Conservation (phyloP, 2,329 filamentous ascomycete genomes). For the Penicillium freii region DNA sequence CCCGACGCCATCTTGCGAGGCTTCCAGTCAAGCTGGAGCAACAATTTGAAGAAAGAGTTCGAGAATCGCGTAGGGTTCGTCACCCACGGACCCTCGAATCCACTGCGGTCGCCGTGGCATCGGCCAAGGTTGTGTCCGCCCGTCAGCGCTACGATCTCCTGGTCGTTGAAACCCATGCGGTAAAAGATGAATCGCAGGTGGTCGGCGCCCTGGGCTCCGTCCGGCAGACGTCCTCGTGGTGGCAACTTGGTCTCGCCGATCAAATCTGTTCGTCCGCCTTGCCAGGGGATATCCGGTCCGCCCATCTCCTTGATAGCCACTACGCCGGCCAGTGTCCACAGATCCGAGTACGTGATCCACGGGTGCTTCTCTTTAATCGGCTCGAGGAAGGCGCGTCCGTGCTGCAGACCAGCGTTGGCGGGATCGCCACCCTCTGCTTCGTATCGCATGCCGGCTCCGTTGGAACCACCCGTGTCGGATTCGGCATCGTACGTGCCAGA, state of each 20-base stretch:
- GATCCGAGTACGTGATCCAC: conserved; percentile 65
- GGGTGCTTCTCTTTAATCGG: conserved; percentile 58
- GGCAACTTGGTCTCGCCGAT: conserved; percentile 61
- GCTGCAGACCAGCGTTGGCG: conserved; percentile 63
- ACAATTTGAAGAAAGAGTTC: conserved; percentile 57
- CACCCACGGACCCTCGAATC: conserved; percentile 60
- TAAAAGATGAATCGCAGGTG: conserved; percentile 58
- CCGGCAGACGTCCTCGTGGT: conserved; percentile 57
- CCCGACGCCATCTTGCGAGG: conserved; percentile 54
- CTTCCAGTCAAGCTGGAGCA: conserved; percentile 55
- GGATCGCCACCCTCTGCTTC: conserved; percentile 64
- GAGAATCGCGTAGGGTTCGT: conserved; percentile 59
- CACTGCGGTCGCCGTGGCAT: conserved; percentile 55
- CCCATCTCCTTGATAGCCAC: conserved; percentile 61
- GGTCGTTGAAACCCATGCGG: conserved; percentile 60
- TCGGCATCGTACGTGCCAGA: conserved; percentile 60
- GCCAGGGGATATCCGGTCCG: conserved; percentile 58
- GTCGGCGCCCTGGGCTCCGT: conserved; percentile 54
- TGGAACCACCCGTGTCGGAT: conserved; percentile 62
- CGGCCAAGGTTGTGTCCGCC: conserved; percentile 59
- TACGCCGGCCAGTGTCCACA: conserved; percentile 63
- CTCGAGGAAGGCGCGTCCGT: conserved; percentile 63
- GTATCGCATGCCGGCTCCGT: conserved; percentile 66
- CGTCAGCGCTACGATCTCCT: conserved; percentile 58
- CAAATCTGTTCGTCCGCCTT: conserved; percentile 59